Conservation (phyloP, 495 filamentous ascomycete species). For the Hypoxylon perforatum region DNA sequence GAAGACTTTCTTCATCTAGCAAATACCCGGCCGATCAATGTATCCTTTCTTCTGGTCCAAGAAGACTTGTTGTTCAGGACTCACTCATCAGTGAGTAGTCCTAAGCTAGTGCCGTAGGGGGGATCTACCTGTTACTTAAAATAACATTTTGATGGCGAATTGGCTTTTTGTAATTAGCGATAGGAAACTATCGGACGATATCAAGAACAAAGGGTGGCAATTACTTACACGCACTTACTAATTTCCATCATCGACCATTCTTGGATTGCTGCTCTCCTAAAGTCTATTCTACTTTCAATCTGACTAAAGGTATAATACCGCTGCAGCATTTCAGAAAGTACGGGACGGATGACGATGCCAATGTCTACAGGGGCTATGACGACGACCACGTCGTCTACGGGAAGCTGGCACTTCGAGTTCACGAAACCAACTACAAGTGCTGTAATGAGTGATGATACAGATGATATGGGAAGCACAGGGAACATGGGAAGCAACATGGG, state of each 20-base stretch:
- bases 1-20: too few species aligned
- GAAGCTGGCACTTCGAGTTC: background rate
- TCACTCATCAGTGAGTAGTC: too few species aligned
- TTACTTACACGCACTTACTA: background rate
- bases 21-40: too few species aligned
- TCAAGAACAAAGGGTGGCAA: slow-evolving; percentile 15
- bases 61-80: too few species aligned
- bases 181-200: slow-evolving; percentile 3
- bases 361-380: background rate
- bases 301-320: background rate
- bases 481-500: slow-evolving; percentile 3
- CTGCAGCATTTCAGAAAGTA: too few species aligned
- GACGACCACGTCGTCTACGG: background rate
- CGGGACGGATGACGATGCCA: slow-evolving; percentile 32
- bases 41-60: too few species aligned
- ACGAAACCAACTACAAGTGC: slow-evolving; percentile 9
- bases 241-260: too few species aligned
- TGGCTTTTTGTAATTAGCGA: slow-evolving; percentile 17
- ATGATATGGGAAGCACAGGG: slow-evolving; percentile 9
- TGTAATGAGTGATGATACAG: background rate
- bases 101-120: too few species aligned
- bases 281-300: background rate
- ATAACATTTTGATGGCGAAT: background rate
- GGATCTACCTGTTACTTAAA: background rate
- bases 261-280: background rate